Evolutionary conservation across 306 rosid genomes (phyloP).

Genomic region (Cucumis melo): DNA sequence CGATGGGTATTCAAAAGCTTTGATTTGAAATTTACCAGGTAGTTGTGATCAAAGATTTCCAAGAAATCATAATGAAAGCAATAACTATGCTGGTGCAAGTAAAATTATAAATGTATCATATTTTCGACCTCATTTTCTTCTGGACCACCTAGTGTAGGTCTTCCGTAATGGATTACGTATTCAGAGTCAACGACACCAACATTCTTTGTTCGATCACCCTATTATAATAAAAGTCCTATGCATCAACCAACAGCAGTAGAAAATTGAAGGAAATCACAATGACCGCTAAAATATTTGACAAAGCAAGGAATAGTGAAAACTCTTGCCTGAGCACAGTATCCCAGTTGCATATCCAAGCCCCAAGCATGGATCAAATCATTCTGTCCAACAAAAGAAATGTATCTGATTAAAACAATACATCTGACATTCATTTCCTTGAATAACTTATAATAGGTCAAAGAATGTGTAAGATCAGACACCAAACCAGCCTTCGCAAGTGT

Average conservation of each 20-base stretch:
- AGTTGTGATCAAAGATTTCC: background rate
- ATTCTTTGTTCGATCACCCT: conserved; percentile 75
- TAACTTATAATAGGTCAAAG: background rate
- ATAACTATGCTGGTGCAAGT: background rate
- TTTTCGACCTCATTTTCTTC: conserved; percentile 31
- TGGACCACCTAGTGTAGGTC: conserved; percentile 80
- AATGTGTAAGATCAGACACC: background rate
- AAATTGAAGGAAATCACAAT: background rate
- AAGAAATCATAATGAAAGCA: background rate
- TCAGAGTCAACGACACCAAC: conserved; percentile 93
- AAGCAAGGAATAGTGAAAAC: background rate
- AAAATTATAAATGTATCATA: background rate
- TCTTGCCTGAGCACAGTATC: conserved; percentile 92
- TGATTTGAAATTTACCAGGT: background rate
- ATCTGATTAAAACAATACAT: background rate
- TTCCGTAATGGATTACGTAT: conserved; percentile 64
- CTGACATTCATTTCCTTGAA: background rate
- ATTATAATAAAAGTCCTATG: background rate
- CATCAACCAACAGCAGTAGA: background rate
- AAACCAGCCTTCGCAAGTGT: background rate
- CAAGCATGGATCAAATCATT: conserved; percentile 91
- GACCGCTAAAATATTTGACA: background rate
- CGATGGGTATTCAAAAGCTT: background rate
- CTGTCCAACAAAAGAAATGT: conserved; percentile 18
- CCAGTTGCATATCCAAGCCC: conserved; percentile 90